These are phyloP conservation scores for Nyssa sinensis DNA, from an alignment of 148 eudicot species.

Conservation along the genomic window DNA sequence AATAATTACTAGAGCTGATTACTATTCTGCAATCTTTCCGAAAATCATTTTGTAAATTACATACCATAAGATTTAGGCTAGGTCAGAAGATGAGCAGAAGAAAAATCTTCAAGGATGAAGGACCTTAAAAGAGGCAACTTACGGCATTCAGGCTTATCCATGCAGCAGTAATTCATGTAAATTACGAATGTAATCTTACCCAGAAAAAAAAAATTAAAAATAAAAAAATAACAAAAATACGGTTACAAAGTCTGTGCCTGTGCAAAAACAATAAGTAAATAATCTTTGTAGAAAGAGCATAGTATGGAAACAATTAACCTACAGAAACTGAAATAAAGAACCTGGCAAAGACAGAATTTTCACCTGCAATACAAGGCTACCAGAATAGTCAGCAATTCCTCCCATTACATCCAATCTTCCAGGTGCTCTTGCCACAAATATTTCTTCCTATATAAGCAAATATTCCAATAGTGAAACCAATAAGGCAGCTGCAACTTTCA, in stretches of 20 bases:
- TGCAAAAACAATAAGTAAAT: neutral
- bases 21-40: neutral
- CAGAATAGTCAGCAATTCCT: conserved; percentile 98
- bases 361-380: conserved; percentile 98
- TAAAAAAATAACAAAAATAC: neutral
- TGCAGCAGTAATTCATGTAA: no score
- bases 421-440: conserved; percentile 95
- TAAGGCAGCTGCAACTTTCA: neutral
- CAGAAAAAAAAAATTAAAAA: neutral
- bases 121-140: neutral
- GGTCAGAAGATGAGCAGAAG: neutral
- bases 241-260: neutral
- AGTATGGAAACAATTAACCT: neutral
- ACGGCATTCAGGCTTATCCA: neutral
- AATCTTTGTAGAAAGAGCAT: neutral
- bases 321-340: neutral
- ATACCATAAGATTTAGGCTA: neutral
- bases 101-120: neutral
- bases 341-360: conserved; percentile 6
- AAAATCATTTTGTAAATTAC: neutral
- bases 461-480: neutral
- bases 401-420: conserved; percentile 99
- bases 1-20: no score
- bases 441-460: conserved; percentile 64
- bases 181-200: neutral